Evolutionary conservation across 768 basidiomycete species (phyloP).

Genomic region (Boletus subcaerulescens): DNA sequence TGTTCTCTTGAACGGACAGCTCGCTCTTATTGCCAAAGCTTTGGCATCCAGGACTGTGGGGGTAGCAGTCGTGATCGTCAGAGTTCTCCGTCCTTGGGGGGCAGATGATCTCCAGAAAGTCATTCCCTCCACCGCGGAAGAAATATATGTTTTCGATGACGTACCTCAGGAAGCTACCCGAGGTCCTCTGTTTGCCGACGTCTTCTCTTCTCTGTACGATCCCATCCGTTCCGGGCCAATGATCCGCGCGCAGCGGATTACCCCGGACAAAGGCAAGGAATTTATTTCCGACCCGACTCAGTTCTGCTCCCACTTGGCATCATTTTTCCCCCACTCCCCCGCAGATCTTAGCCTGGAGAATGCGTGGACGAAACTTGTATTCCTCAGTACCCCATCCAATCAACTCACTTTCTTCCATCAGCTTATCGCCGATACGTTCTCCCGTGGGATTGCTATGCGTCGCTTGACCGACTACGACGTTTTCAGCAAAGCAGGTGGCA

Average conservation of each 20-base stretch:
- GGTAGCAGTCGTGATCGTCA: constrained; percentile 67
- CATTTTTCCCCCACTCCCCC: constrained; percentile 26
- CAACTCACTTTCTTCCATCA: constrained; percentile 47
- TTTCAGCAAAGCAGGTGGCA: constrained; percentile 69
- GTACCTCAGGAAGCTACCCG: constrained; percentile 59
- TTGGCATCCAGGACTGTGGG: constrained; percentile 43
- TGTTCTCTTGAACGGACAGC: constrained; percentile 71
- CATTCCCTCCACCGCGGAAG: constrained; percentile 57
- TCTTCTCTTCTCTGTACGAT: constrained; percentile 57
- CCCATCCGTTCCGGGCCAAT: constrained; percentile 32
- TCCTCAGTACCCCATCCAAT: constrained; percentile 50
- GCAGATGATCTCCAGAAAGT: constrained; percentile 56
- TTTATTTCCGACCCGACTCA: constrained; percentile 44
- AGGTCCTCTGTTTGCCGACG: constrained; percentile 69
- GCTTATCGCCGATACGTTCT: constrained; percentile 56
- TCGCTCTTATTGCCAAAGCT: constrained; percentile 62
- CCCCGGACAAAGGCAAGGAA: constrained; percentile 52
- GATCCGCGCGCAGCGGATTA: constrained; percentile 57
- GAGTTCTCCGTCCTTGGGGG: constrained; percentile 83
- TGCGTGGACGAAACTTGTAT: constrained; percentile 41
- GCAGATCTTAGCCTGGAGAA: constrained; percentile 26
- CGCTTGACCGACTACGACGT: constrained; percentile 70
- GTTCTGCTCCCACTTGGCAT: constrained; percentile 43
- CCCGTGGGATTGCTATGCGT: constrained; percentile 51
- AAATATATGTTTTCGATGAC: constrained; percentile 76